Percentiles rank a stretch among this genome's conserved stretches.
phyloP scores from a whole-genome alignment of 179 eudicot genomes.

The Silene vulgaris region DNA sequence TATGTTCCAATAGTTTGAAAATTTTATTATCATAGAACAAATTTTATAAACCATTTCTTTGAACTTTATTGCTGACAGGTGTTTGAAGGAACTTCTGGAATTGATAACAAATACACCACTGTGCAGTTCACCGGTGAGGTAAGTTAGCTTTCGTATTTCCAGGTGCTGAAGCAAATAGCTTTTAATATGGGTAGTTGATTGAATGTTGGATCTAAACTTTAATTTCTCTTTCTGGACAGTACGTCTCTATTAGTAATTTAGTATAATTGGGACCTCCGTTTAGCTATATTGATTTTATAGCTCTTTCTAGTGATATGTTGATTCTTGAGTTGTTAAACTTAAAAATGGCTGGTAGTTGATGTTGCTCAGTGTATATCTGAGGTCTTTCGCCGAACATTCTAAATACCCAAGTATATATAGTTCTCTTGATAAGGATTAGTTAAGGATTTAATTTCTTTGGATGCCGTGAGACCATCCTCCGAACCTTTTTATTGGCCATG shows the following conservation, averaged over 20 bases:
- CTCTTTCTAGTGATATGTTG: neutral
- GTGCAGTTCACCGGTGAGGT: conserved; percentile 97
- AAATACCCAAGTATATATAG: neutral
- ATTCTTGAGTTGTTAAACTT: neutral
- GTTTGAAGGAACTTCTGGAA: conserved; percentile 99
- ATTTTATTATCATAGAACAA: neutral
- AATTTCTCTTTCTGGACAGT: neutral
- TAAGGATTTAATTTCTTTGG: neutral
- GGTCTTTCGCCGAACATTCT: neutral
- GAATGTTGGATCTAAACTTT: neutral
- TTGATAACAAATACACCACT: conserved; percentile 92
- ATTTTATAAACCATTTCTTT: no score
- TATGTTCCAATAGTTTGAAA: neutral
- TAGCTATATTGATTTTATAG: neutral
- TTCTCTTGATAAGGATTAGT: neutral
- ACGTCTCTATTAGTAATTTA: neutral
- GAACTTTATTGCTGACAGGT: conserved; percentile 47
- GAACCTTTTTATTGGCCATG: no score
- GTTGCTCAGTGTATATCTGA: neutral
- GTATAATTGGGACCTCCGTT: neutral
- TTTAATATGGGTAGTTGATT: neutral
- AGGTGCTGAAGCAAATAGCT: neutral
- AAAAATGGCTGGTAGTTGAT: neutral
- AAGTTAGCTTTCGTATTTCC: conserved; percentile 13
- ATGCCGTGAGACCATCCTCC: neutral